phyloP scores from a whole-genome alignment of 2,329 filamentous ascomycete genomes.

The Botrytis galanthina region DNA sequence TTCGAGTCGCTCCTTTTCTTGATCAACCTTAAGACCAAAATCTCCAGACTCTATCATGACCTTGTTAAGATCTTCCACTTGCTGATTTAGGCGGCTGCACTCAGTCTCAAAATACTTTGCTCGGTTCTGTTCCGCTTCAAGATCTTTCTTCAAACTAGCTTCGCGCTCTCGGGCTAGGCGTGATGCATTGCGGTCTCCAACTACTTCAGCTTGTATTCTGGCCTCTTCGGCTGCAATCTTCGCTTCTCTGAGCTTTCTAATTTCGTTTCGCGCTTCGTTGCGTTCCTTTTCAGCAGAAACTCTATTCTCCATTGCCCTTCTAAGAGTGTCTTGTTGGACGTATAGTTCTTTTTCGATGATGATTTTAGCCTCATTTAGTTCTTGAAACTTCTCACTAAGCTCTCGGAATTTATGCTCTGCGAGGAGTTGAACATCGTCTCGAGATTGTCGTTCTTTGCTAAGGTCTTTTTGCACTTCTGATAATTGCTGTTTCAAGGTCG shows the following conservation, averaged over 20 bases:
- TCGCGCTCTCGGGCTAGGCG: slow-evolving; percentile 78
- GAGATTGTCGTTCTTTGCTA: slow-evolving; percentile 86
- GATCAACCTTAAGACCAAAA: slow-evolving; percentile 85
- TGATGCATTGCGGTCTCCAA: slow-evolving; percentile 76
- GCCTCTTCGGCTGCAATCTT: slow-evolving; percentile 85
- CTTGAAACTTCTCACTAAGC: slow-evolving; percentile 80
- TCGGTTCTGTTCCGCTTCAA: slow-evolving; percentile 74
- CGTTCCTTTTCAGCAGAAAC: slow-evolving; percentile 79
- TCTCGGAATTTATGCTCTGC: slow-evolving; percentile 83
- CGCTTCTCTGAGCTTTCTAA: slow-evolving; percentile 76
- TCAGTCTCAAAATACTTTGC: slow-evolving; percentile 79
- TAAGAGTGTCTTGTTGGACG: slow-evolving; percentile 85
- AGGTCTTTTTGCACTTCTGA: slow-evolving; percentile 84
- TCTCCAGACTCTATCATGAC: slow-evolving; percentile 86
- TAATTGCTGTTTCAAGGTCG: slow-evolving; percentile 80
- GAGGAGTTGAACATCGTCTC: slow-evolving; percentile 88
- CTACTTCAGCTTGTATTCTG: slow-evolving; percentile 75
- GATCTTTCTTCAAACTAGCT: slow-evolving; percentile 70
- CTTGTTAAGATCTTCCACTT: slow-evolving; percentile 83
- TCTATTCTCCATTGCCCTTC: slow-evolving; percentile 79
- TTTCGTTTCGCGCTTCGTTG: slow-evolving; percentile 83
- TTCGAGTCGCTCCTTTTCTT: slow-evolving; percentile 90
- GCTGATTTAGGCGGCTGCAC: slow-evolving; percentile 68
- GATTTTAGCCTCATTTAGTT: slow-evolving; percentile 90
- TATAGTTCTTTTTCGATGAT: slow-evolving; percentile 98